Percentiles rank a stretch among this genome's conserved stretches.
Evolutionary conservation across 495 filamentous ascomycete species (phyloP).

Genomic region (Platismatia glauca): DNA sequence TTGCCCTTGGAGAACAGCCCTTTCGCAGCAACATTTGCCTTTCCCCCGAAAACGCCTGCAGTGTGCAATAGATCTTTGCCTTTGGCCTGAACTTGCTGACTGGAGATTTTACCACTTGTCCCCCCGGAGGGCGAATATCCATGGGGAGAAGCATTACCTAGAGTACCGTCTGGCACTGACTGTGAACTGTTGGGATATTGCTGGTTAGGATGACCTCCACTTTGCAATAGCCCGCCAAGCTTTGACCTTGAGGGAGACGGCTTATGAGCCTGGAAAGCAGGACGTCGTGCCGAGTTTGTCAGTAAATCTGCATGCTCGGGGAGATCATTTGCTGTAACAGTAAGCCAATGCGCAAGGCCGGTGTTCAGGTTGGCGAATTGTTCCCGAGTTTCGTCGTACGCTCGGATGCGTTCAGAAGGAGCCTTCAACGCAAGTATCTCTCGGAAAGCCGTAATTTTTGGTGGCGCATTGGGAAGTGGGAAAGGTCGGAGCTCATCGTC

Average conservation of each 20-base stretch:
- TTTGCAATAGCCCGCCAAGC: slow-evolving; percentile 34
- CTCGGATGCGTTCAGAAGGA: slow-evolving; percentile 53
- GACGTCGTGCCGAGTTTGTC: slow-evolving; percentile 29
- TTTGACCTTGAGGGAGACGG: slow-evolving; percentile 35
- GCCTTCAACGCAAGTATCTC: slow-evolving; percentile 60
- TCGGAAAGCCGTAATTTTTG: slow-evolving; percentile 51
- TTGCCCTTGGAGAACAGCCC: slow-evolving; percentile 79
- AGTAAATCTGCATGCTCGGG: slow-evolving; percentile 45
- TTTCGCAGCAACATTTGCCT: slow-evolving; percentile 69
- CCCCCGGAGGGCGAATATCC: slow-evolving; percentile 24
- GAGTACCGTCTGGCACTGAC: slow-evolving; percentile 28
- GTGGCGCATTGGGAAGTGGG: slow-evolving; percentile 24
- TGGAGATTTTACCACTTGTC: slow-evolving; percentile 27
- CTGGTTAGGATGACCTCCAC: slow-evolving; percentile 27
- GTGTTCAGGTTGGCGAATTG: slow-evolving; percentile 64
- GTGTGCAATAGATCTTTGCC: slow-evolving; percentile 79
- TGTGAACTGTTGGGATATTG: slow-evolving; percentile 37
- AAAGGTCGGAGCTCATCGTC: slow-evolving; percentile 1
- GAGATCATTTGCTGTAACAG: slow-evolving; percentile 37
- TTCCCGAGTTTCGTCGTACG: slow-evolving; percentile 58
- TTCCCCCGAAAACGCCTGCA: slow-evolving; percentile 62
- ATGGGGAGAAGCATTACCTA: slow-evolving; percentile 25
- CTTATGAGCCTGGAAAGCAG: slow-evolving; percentile 25
- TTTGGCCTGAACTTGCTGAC: slow-evolving; percentile 54
- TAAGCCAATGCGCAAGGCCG: slow-evolving; percentile 67